Conservation (phyloP, 192 early-diverging fungal species). For the Podila epicladia region DNA sequence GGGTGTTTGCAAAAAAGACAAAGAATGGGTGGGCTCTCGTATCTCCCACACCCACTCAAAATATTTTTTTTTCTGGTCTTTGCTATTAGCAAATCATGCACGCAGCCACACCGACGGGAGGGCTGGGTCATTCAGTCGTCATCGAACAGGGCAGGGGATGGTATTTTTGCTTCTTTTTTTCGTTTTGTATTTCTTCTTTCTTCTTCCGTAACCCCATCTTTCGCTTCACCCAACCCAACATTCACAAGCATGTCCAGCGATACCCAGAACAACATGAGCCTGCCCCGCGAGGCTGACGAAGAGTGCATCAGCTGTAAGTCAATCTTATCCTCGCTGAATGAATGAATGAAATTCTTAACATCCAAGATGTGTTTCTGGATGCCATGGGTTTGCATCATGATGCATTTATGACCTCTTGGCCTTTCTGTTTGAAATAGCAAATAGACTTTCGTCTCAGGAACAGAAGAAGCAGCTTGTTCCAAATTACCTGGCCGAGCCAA, state of each 20-base stretch:
- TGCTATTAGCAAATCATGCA: neutral
- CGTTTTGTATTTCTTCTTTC: neutral
- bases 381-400: too few species aligned
- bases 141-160: neutral
- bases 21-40: neutral
- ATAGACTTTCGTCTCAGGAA: too few species aligned
- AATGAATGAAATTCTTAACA: too few species aligned
- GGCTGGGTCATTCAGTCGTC: neutral
- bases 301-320: conserved; percentile 44
- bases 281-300: conserved; percentile 49
- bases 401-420: too few species aligned
- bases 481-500: neutral
- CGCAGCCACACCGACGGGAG: neutral
- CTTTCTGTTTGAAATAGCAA: too few species aligned
- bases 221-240: neutral
- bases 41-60: neutral
- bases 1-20: too few species aligned
- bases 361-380: too few species aligned
- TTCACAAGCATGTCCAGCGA: conserved; percentile 57
- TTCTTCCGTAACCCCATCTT: neutral
- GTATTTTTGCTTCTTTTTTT: neutral
- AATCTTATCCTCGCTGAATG: too few species aligned
- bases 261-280: conserved; percentile 55
- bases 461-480: too few species aligned
- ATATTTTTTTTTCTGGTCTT: neutral